Evolutionary conservation across 1,284 basidiomycete species (phyloP), one percentile per base, ranked within the genome.

Genomic region (Leccinum variabile): DNA sequence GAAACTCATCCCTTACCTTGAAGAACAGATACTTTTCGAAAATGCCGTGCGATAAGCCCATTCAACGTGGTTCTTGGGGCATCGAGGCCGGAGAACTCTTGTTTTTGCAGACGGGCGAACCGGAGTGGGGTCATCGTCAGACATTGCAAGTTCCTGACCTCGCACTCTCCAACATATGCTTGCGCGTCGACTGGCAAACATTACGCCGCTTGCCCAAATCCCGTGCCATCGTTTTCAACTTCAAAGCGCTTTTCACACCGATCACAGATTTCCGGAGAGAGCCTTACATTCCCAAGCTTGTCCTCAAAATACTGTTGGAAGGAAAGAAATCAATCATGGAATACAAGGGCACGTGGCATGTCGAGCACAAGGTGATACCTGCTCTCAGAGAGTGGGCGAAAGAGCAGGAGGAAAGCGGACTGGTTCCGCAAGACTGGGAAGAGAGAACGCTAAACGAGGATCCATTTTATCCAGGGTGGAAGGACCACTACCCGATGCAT

Each of bases 141-240:
- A 66, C 54, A 4, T n/a, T n/a, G n/a, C 80, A 81, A 61, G 65
- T 70, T 50, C 73, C 76, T 3, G 67, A 77, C 25, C 68, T 84
- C 16, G 60, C 70, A 2, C 58, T 80, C 44, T 75, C 79, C 37
- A 74, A 82, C 57, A 74, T 83, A 30, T 69, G 77, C 66, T 64
- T 84, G 57, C 78, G 83, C 11, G 81, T 84, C 30, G 82, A 84
- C 59, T 84, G 82, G 82, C 83, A 84, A 66, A 83, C 81, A 5
- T 67, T 84, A 41, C 76, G 81, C n/a, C 77, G 81, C 33, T 68
- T 84, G 46, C 82, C 82, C 7, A 70, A 69, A 57, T 81, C 82
- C 2, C 70, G 70, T 9, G 79, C 80, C 0, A 81, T 84, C 49
- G 72, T 81, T 3, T 84, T 84, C 74, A 83, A 82, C 67, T 83